phyloP scores from a whole-genome alignment of 495 filamentous ascomycete species.

The Glutinoglossum americanum region DNA sequence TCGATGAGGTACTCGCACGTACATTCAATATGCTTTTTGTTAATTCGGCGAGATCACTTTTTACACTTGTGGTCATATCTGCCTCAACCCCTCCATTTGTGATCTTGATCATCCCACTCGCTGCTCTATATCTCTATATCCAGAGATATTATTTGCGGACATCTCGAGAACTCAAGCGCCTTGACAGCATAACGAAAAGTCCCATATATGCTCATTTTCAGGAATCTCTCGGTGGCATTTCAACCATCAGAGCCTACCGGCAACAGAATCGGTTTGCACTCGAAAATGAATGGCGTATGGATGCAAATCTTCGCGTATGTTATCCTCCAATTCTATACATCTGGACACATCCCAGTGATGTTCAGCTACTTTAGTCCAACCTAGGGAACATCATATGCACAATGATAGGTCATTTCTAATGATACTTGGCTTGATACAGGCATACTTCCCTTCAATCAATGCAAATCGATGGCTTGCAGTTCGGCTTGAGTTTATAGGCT shows the following conservation, averaged over 20 bases:
- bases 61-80: constrained; percentile 74
- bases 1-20: constrained; percentile 85
- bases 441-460: constrained; percentile 91
- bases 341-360: background rate
- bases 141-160: constrained; percentile 95
- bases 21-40: constrained; percentile 41
- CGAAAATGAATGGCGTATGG: constrained; percentile 96
- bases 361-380: background rate
- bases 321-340: background rate
- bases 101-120: constrained; percentile 57
- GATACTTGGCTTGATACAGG: constrained; percentile 18
- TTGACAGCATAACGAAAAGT: constrained; percentile 87
- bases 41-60: constrained; percentile 34
- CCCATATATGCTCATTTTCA: constrained; percentile 98
- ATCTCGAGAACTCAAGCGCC: constrained; percentile 83
- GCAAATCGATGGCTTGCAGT: constrained; percentile 95
- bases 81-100: constrained; percentile 63
- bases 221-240: constrained; percentile 83
- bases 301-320: constrained; percentile 52
- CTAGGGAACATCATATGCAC: background rate
- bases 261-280: constrained; percentile 70
- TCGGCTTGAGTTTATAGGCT: constrained; percentile 88
- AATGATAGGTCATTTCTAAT: background rate
- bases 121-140: constrained; percentile 70
- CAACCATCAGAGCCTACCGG: constrained; percentile 90